Conservation (phyloP, 768 basidiomycete species). For the Fibroporia radiculosa region DNA sequence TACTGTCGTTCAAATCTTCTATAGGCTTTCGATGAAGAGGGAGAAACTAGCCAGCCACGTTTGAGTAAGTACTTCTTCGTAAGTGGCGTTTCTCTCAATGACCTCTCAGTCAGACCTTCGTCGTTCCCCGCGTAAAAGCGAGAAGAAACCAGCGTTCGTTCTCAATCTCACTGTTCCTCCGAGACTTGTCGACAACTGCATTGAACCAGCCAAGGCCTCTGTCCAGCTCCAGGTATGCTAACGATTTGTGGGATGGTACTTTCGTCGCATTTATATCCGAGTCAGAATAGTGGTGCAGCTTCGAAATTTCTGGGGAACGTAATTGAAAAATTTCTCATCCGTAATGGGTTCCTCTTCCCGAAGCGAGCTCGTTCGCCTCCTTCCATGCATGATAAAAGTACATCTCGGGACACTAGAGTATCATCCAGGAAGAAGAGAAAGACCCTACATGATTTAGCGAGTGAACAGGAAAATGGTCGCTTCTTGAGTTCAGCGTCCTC, state of each 20-base stretch:
- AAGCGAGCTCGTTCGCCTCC: too few relatives aligned
- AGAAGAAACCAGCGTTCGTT: conserved; percentile 78
- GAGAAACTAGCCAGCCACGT: conserved; percentile 38
- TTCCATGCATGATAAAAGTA: too few relatives aligned
- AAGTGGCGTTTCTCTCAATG: conserved; percentile 8
- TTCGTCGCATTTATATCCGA: neutral
- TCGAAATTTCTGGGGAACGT: conserved; percentile 47
- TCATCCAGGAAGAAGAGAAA: too few relatives aligned
- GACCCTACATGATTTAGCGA: too few relatives aligned
- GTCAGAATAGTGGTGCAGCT: conserved; percentile 54
- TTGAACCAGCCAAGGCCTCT: conserved; percentile 70
- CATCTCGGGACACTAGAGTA: too few relatives aligned
- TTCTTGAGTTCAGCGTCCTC: too few relatives aligned
- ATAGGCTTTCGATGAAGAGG: conserved; percentile 65
- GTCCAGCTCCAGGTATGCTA: conserved; percentile 59
- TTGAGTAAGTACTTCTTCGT: conserved; percentile 31
- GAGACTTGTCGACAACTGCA: conserved; percentile 61
- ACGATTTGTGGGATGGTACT: neutral
- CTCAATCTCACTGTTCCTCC: conserved; percentile 66
- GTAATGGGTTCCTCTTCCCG: conserved; percentile 45
- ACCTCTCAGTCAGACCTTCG: conserved; percentile 37
- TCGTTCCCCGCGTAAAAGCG: conserved; percentile 71
- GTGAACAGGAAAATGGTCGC: too few relatives aligned
- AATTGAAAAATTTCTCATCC: conserved; percentile 54
- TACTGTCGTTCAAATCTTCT: conserved; percentile 1